phyloP scores from a whole-genome alignment of 202 grass and related monocot species.

The Cymbopogon flexuosus region DNA sequence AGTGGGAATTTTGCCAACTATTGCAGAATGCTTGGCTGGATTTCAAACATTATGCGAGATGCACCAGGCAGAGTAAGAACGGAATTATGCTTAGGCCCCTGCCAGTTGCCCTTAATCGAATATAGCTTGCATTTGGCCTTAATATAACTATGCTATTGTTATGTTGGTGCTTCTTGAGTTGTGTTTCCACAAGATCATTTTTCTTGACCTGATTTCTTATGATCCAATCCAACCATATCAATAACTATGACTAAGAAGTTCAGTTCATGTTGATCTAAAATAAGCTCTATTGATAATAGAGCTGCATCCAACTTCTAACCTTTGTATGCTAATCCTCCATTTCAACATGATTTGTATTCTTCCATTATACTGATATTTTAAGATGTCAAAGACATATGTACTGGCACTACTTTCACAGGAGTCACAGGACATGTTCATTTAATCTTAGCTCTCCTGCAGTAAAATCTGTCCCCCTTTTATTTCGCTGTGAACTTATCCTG shows the following conservation, averaged over 20 bases:
- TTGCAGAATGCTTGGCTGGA: conserved; percentile 65
- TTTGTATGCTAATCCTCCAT: not conserved
- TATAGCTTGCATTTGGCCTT: not conserved
- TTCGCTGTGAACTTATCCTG: not conserved
- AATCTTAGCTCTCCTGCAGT: not conserved
- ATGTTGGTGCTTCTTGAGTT: not conserved
- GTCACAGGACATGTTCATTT: not conserved
- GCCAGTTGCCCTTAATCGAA: not conserved
- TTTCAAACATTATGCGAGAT: conserved; percentile 54
- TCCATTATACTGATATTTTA: not conserved
- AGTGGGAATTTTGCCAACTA: conserved; percentile 60
- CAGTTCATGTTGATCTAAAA: not conserved
- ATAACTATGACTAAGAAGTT: not conserved
- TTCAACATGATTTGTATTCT: not conserved
- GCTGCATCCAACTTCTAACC: not conserved
- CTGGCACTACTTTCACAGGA: not conserved
- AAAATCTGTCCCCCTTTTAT: not conserved
- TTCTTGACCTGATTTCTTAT: not conserved
- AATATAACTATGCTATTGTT: not conserved
- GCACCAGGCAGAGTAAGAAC: conserved; percentile 67
- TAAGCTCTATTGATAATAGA: not conserved
- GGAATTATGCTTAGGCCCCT: not conserved
- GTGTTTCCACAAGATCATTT: not conserved
- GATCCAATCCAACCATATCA: not conserved
- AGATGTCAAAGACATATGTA: not conserved